phyloP scores from a whole-genome alignment of 805 yeast genomes.

The Ogataea corticis region DNA sequence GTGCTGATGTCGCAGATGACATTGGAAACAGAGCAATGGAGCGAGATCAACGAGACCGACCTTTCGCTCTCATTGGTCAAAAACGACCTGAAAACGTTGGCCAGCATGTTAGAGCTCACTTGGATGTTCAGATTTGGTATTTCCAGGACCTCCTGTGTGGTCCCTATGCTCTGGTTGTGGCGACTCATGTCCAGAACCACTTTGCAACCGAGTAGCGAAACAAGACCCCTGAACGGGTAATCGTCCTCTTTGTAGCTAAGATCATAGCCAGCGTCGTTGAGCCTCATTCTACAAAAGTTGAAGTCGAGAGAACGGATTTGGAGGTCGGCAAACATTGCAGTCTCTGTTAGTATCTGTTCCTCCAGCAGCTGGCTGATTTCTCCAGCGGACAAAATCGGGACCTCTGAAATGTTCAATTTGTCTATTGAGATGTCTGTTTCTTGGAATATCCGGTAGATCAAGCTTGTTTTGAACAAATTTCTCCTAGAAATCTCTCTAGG shows the following conservation, averaged over 20 bases:
- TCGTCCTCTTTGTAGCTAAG: constrained; percentile 41
- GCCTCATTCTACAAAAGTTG: constrained; percentile 18
- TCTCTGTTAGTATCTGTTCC: constrained; percentile 4
- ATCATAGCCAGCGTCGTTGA: constrained; percentile 45
- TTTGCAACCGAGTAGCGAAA: constrained; percentile 40
- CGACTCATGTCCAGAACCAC: constrained; percentile 26
- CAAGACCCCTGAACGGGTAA: constrained; percentile 41
- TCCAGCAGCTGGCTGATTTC: constrained; percentile 12
- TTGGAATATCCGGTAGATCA: constrained; percentile 23
- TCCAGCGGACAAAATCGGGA: constrained; percentile 24
- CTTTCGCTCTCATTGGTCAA: constrained; percentile 15
- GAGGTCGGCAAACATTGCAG: constrained; percentile 17
- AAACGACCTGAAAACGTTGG: constrained; percentile 18
- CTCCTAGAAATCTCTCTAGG: constrained; percentile 8
- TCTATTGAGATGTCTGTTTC: constrained; percentile 25
- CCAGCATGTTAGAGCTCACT: constrained; percentile 22
- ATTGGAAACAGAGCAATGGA: constrained; percentile 43
- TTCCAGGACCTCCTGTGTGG: constrained; percentile 29
- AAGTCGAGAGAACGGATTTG: constrained; percentile 20
- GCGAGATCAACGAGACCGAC: constrained; percentile 35
- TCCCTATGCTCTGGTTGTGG: constrained; percentile 6
- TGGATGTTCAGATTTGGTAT: constrained; percentile 31
- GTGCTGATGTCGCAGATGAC: constrained; percentile 46
- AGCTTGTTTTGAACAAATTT: constrained; percentile 16
- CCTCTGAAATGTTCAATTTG: constrained; percentile 24